Evolutionary conservation across 1,139 yeast genomes (phyloP).

Genomic region (Arxiozyma telluris): DNA sequence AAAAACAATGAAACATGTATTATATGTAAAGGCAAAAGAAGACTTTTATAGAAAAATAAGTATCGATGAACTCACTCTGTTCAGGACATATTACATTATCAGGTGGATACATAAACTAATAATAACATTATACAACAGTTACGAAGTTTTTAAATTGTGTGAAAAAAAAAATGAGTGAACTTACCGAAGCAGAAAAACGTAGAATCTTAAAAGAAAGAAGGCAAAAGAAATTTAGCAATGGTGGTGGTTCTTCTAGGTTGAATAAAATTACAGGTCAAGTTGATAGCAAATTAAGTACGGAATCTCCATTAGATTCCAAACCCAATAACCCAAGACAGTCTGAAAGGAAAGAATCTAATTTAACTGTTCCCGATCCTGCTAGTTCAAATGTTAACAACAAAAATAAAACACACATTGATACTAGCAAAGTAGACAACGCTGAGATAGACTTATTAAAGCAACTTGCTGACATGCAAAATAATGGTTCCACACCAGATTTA

Average conservation of each 20-base stretch:
- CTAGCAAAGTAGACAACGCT: constrained; percentile 11
- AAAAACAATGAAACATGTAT: neutral
- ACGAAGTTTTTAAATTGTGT: too few species aligned
- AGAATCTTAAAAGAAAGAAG: constrained; percentile 56
- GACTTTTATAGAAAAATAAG: neutral
- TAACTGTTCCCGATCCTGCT: neutral
- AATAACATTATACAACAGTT: too few species aligned
- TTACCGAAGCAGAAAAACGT: constrained; percentile 56
- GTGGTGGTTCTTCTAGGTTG: constrained; percentile 48
- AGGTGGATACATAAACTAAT: neutral
- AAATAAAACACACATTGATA: constrained; percentile 3
- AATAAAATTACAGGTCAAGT: constrained; percentile 41
- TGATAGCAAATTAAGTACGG: constrained; percentile 30
- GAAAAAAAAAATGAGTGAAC: constrained; percentile 20
- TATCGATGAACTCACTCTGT: neutral
- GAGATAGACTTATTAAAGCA: constrained; percentile 20
- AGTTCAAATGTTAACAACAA: neutral
- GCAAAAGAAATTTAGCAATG: constrained; percentile 56
- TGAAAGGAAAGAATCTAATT: neutral
- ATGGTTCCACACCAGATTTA: constrained; percentile 23
- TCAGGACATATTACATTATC: neutral
- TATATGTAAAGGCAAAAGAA: neutral
- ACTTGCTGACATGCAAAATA: constrained; percentile 16
- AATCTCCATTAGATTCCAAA: constrained; percentile 28
- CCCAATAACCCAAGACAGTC: neutral